phyloP scores from a whole-genome alignment of 805 yeast species.

The Alloascoidea africana region DNA sequence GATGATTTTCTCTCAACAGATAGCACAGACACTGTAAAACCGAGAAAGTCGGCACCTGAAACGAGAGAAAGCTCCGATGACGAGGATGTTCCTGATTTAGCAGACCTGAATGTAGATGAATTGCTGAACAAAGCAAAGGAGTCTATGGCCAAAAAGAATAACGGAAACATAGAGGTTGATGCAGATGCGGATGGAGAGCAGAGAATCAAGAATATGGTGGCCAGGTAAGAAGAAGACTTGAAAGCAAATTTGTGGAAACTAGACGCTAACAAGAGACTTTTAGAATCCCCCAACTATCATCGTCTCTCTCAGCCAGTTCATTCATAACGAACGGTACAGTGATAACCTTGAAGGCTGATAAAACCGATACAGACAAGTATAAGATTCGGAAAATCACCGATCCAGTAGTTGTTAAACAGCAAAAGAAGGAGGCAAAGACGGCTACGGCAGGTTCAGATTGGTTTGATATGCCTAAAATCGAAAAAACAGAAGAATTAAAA shows the following conservation, averaged over 20 bases:
- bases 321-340: neutral
- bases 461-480: conserved; percentile 71
- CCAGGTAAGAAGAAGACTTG: neutral
- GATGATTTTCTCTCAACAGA: no score
- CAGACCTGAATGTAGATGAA: conserved; percentile 6
- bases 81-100: neutral
- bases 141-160: no score
- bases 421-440: conserved; percentile 12
- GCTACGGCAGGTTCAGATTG: conserved; percentile 44
- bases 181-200: no score
- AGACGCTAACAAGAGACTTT: conserved; percentile 6
- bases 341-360: neutral
- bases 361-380: neutral
- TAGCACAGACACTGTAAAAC: no score
- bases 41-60: no score
- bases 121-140: conserved; percentile 8
- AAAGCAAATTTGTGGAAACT: conserved; percentile 4
- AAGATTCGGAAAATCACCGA: conserved; percentile 14
- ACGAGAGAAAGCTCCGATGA: no score
- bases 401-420: conserved; percentile 15
- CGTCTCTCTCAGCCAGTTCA: conserved; percentile 1
- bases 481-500: conserved; percentile 53
- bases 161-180: no score
- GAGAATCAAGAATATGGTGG: no score
- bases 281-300: conserved; percentile 1